Evolutionary conservation across 2,329 filamentous ascomycete genomes (phyloP), one percentile per base, ranked within the genome.

Genomic region (Neofusicoccum cordaticola): DNA sequence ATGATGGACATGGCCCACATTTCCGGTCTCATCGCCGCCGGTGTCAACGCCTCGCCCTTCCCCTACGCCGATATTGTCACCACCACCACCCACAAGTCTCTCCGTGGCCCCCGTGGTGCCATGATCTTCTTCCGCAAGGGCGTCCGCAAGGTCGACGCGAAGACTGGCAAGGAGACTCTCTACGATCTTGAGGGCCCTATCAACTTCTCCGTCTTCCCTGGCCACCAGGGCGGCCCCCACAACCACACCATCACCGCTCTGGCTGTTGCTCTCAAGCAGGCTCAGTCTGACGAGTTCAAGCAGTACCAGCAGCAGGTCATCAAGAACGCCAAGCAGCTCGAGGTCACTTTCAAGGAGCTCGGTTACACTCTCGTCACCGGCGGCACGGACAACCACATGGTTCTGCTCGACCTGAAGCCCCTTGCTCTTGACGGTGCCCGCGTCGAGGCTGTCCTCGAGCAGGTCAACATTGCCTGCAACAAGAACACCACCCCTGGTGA

Each of bases 171-270:
- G 77, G 88, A 96, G 74, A 88, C 90, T 71, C 80, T 91, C 75
- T 99, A 97, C 81, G 89, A 97, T 73, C 89, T 99, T 47, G 95
- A 98, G 79, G 86, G 85, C 34, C 91, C 93, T 64, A 99, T 99
- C 82, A 99, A 99, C 82, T 87, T 88, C 71, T 97, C 94, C 64
- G 95, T 99, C 67, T 99, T 99, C 84, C 95, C 95, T 15, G 95
- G 95, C 64, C 95, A 99, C 84, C 95, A 99, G 83, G 95, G 95
- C 76, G 95, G 95, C 37, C 95, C 95, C 62, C 95, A 99, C 86
- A 99, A 99, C 85, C 95, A 99, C 87, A 99, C 95, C 77, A 99
- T 99, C 82, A 98, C 94, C 67, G 95, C 95, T 58, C 86, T 99
- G 68, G 89, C 95, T 41, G 95, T 99, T 66, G 95, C 95, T 50